A percentile compares a stretch with the other conserved stretches of the same genome.
Conservation (phyloP, 768 basidiomycete genomes). For the Daedaleopsis nitida region DNA sequence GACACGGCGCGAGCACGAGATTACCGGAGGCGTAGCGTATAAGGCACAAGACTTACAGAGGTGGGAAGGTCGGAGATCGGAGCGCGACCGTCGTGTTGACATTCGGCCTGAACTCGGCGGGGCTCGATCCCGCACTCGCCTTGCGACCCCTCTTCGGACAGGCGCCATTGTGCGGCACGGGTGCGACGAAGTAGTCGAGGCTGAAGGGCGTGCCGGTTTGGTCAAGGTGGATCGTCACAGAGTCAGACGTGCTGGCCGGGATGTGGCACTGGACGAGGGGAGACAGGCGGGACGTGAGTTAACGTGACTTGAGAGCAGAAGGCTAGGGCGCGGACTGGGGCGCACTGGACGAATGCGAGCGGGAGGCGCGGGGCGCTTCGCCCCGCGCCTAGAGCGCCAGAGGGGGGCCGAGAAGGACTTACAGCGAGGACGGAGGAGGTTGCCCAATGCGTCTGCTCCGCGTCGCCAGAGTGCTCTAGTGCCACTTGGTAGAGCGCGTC, state of each 20-base stretch:
- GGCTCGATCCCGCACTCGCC: constrained; percentile 12
- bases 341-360: not conserved
- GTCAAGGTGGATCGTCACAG: constrained; percentile 56
- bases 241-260: constrained; percentile 51
- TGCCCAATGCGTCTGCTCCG: constrained; percentile 50
- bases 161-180: constrained; percentile 67
- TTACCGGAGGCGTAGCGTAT: not conserved
- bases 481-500: constrained; percentile 73
- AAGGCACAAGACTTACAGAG: constrained; percentile 47
- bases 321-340: not conserved
- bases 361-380: constrained; percentile 1
- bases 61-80: constrained; percentile 49
- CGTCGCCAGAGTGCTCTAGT: constrained; percentile 49
- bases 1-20: not conserved
- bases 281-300: constrained; percentile 5
- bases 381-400: constrained; percentile 6
- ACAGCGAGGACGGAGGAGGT: constrained; percentile 66
- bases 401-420: constrained; percentile 24
- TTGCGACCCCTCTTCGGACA: constrained; percentile 43
- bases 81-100: constrained; percentile 58
- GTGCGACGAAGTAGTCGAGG: constrained; percentile 71
- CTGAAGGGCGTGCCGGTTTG: constrained; percentile 53
- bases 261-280: constrained; percentile 63
- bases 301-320: not conserved
- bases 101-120: constrained; percentile 32